Base-by-base conservation (phyloP, 2,329 filamentous ascomycete genomes). In the Lecanicillium sp. region DNA sequence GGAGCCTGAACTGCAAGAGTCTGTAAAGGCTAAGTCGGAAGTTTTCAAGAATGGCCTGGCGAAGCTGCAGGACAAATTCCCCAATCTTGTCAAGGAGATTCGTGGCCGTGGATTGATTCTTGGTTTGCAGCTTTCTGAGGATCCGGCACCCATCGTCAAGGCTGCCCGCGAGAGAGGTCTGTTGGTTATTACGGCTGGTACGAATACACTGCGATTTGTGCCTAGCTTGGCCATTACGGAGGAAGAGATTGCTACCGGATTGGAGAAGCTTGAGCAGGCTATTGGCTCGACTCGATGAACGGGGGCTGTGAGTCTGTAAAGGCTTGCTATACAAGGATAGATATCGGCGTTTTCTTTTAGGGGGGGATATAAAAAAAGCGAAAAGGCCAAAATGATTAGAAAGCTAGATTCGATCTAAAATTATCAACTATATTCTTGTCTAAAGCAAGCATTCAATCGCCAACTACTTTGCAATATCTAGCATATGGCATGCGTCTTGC, bases 161-260 rank as follows among this genome's bases (percentile, higher is more conserved):
- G 89, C 88, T 9, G 88, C 89, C 14, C 72, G 92, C 44, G 87
- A 96, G 67, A 73, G 87, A 43, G 92, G 92, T 0, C 60, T 98
- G 53, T 61, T 98, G 43, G 71, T 98, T 43, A 95, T 98, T 54
- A 95, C 88, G 2, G 90, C 87, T 19, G 92, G 92, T 1, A 88
- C 80, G 20, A 95, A 96, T 56, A 95, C 89, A 8, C 64, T 98
- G 49, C 73, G 92, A 34, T 95, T 98, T 52, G 88, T 96, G 41
- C 92, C 92, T 22, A 84, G 86, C 44, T 65, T 98, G 54, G 79
- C 80, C 5, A 84, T 98, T 42, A 83, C 77, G 1, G 79, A 86
- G 49, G 75, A 74, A 18, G 85, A 95, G 71, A 92, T 96, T 48
- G 69, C 80, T 48, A 70, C 83, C 47, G 88, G 86, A 0, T 65